Base-by-base conservation (phyloP, 371 early-diverging fungal species). In the Rhizopus sp. region DNA sequence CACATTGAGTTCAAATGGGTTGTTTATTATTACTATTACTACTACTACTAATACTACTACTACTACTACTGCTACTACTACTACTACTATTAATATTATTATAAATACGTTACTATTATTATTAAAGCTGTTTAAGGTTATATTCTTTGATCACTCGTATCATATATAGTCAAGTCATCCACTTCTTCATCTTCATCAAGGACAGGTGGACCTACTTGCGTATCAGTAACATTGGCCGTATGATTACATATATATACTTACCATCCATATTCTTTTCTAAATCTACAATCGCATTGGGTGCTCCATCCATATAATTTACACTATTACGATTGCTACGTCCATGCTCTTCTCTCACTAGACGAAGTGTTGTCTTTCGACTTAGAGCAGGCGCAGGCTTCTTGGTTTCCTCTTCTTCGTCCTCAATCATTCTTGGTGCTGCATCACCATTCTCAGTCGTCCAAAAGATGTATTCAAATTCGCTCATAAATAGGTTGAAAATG, bases 401-500 rank as follows among this genome's bases (percentile, higher is more conserved):
- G 35, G 32, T 13, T 7, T 53, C 44, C 17, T 58, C 55, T 12
- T 59, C 50, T 35, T 63, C 62, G 44, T 77, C 71, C 31, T 55
- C 51, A 15, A 69, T 47, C 52, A 57, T 62, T 10, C 72, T 58
- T 33, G 70, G 69, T 50, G 63, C 63, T 32, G 64, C 72, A 44
- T 68, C 68, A 1, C 73, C 75, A 23, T 79, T 69, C 33, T 79
- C 70, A 12, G 65, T 72, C 6, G 71, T 73, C 74, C 75, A 73
- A 49, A 90, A 90, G 35, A 88, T 76, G 51, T 77, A 74, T 23
- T 80, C 79, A 60, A 84, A 90, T 51, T 88, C 88, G 30, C 86
- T 84, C 74, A 89, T 72, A 66, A 91, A 77, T 50, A 88, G 53
- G 37, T 83, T 85, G 42, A 89, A 86, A 2, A 91, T 78, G 15